These are phyloP conservation scores for Termitomyces bulborhizus DNA, from an alignment of 768 basidiomycete genomes.

Conservation along the genomic window DNA sequence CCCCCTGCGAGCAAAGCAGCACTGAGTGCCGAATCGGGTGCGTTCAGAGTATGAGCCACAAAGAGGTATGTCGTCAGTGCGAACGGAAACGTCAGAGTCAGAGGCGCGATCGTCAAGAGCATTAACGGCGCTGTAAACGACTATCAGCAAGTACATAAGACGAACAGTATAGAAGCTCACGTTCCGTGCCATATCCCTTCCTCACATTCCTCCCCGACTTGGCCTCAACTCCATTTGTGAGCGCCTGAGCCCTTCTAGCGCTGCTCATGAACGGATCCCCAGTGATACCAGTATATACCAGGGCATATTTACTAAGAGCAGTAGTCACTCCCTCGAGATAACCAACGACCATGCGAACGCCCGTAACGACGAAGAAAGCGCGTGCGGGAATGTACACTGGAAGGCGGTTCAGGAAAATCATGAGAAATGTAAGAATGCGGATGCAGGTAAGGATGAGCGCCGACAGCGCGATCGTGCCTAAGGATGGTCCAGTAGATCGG, in stretches of 20 bases:
- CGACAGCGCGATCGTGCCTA: conserved; percentile 75
- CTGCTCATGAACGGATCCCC: conserved; percentile 63
- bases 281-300: conserved; percentile 71
- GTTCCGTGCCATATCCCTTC: conserved; percentile 49
- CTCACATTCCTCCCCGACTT: conserved; percentile 31
- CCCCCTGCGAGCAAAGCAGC: conserved; percentile 74
- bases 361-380: conserved; percentile 37
- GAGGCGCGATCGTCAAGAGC: conserved; percentile 68
- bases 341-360: conserved; percentile 42
- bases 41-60: conserved; percentile 72
- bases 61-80: conserved; percentile 81
- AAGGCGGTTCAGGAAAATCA: conserved; percentile 45
- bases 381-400: conserved; percentile 48
- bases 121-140: conserved; percentile 49
- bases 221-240: conserved; percentile 29
- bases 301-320: conserved; percentile 50
- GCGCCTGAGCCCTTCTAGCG: conserved; percentile 41
- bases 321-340: conserved; percentile 50
- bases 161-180: conserved; percentile 29
- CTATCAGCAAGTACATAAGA: not conserved
- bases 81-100: conserved; percentile 78
- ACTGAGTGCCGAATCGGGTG: conserved; percentile 67
- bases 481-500: conserved; percentile 74
- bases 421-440: conserved; percentile 48
- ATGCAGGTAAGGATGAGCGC: conserved; percentile 70